A percentile compares a stretch with the other conserved stretches of the same genome.
These are phyloP conservation scores for Colletotrichum tropicale DNA, from an alignment of 2,329 filamentous ascomycete genomes.

Conservation along the genomic window DNA sequence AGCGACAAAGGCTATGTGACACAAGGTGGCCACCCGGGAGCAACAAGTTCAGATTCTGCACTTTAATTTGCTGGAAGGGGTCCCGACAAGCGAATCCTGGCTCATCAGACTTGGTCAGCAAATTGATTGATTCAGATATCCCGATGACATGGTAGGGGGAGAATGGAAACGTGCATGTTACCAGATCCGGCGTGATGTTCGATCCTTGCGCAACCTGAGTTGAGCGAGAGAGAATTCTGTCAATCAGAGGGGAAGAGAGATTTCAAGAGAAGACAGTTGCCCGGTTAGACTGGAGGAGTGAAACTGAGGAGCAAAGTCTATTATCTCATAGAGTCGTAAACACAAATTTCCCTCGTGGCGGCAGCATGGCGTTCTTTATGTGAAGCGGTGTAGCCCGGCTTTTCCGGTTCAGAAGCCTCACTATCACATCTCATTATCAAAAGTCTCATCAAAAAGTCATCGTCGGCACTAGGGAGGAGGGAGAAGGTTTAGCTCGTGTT, in stretches of 20 bases:
- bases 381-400: not conserved
- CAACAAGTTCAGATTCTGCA: slow-evolving; percentile 11
- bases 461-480: not conserved
- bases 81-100: slow-evolving; percentile 11
- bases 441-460: not conserved
- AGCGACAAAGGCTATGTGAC: not conserved
- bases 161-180: not conserved
- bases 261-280: not conserved
- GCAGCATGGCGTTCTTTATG: slow-evolving; percentile 2
- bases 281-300: not conserved
- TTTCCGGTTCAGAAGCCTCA: not conserved
- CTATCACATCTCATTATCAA: not conserved
- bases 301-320: not conserved
- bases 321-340: not conserved
- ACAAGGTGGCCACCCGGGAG: not conserved
- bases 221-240: not conserved
- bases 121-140: slow-evolving; percentile 12
- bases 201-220: not conserved
- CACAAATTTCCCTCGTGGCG: not conserved
- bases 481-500: slow-evolving; percentile 13
- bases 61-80: slow-evolving; percentile 4
- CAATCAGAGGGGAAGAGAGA: not conserved
- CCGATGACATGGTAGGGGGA: not conserved
- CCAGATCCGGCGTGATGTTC: not conserved
- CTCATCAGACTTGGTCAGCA: slow-evolving; percentile 17